Conservation (phyloP, 2,329 filamentous ascomycete species). For the Acephala macrosclerotiorum region DNA sequence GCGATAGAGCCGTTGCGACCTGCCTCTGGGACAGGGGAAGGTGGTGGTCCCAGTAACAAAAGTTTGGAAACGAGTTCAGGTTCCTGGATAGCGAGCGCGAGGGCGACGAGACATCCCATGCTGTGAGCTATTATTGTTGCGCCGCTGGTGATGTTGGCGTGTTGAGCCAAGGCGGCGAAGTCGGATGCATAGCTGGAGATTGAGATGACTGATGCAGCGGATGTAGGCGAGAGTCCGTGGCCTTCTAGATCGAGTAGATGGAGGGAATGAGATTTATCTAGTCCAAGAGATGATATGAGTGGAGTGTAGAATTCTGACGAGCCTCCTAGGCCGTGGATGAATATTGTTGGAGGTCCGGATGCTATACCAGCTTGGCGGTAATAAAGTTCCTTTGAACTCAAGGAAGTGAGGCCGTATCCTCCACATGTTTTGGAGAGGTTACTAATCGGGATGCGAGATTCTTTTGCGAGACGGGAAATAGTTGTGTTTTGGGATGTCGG, state of each 20-base stretch:
- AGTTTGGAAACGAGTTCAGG: constrained; percentile 52
- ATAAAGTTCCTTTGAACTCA: constrained; percentile 52
- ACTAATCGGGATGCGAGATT: constrained; percentile 41
- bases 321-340: constrained; percentile 62
- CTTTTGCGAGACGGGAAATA: constrained; percentile 33
- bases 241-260: constrained; percentile 63
- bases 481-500: constrained; percentile 37
- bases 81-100: constrained; percentile 50
- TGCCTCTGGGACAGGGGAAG: constrained; percentile 51
- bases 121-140: constrained; percentile 58
- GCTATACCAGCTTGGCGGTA: constrained; percentile 44
- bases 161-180: constrained; percentile 48
- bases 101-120: constrained; percentile 58
- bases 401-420: constrained; percentile 45
- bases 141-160: constrained; percentile 41
- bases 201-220: constrained; percentile 50
- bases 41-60: constrained; percentile 56
- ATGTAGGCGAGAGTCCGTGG: constrained; percentile 60
- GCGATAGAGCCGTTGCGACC: constrained; percentile 42
- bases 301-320: constrained; percentile 54
- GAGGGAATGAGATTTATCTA: constrained; percentile 44
- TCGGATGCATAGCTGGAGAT: constrained; percentile 54
- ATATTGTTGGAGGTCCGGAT: constrained; percentile 49
- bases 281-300: constrained; percentile 47
- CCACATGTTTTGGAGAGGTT: constrained; percentile 43